Conservation (phyloP, 495 filamentous ascomycete species). For the Pyrenopolyporus hunteri region DNA sequence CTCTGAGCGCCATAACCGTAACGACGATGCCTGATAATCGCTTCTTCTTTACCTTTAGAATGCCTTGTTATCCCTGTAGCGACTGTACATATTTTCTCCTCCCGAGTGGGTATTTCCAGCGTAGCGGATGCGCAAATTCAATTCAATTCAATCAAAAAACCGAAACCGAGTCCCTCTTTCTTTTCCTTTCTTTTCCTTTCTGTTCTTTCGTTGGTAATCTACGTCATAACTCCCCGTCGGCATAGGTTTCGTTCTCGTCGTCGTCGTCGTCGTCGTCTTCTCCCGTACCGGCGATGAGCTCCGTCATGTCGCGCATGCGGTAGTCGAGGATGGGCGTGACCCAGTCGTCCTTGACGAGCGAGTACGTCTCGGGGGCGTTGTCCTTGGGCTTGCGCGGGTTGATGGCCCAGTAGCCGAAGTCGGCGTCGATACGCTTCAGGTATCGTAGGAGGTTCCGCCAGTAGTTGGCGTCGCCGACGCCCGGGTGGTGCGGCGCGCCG, state of each 20-base stretch:
- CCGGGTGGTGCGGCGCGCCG: conserved; percentile 56
- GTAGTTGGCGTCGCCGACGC: conserved; percentile 61
- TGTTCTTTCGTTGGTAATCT: too few relatives aligned
- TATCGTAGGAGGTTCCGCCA: conserved; percentile 63
- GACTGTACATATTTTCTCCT: background rate
- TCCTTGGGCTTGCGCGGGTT: conserved; percentile 64
- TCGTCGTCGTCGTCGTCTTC: background rate
- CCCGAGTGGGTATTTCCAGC: conserved; percentile 33
- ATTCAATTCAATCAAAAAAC: background rate
- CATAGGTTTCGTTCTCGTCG: background rate
- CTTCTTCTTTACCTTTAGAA: too few relatives aligned
- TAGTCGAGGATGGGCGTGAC: conserved; percentile 61
- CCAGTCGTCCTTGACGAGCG: conserved; percentile 63
- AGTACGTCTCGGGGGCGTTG: conserved; percentile 59
- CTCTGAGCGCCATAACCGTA: background rate
- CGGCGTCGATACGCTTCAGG: conserved; percentile 59
- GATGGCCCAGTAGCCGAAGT: conserved; percentile 69
- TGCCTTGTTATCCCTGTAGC: too few relatives aligned
- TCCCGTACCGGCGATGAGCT: conserved; percentile 49
- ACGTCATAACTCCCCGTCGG: background rate
- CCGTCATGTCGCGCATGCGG: conserved; percentile 60
- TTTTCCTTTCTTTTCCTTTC: too few relatives aligned
- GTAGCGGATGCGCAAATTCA: background rate
- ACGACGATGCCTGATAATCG: too few relatives aligned
- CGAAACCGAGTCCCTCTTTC: background rate